phyloP scores from a whole-genome alignment of 225 moss, liverwort and hornwort genomes.

The Bryoerythrophyllum caledonicum region DNA sequence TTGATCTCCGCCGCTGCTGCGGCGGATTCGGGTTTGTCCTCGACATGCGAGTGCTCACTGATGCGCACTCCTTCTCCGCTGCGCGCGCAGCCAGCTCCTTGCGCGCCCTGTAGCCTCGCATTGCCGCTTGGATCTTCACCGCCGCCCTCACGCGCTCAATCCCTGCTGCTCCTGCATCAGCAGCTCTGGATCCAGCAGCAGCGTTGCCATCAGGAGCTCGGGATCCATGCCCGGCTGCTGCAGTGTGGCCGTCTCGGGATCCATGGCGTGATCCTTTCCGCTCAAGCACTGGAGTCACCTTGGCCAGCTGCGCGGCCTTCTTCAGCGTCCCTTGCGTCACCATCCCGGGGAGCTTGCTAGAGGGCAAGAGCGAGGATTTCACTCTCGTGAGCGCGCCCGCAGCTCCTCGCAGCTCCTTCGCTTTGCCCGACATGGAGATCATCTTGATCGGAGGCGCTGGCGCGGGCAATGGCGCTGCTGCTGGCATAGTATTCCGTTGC shows the following conservation, averaged over 20 bases:
- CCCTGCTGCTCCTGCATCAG: slow-evolving; percentile 19
- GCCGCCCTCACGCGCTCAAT: slow-evolving; percentile 32
- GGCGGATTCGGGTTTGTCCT: slow-evolving; percentile 36
- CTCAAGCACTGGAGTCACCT: slow-evolving; percentile 36
- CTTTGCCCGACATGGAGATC: slow-evolving; percentile 22
- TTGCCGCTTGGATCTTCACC: slow-evolving; percentile 40
- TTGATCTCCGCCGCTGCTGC: slow-evolving; percentile 8
- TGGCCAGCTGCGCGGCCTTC: slow-evolving; percentile 37
- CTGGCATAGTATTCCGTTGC: slow-evolving; percentile 24
- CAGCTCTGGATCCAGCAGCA: not conserved
- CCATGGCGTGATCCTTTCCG: slow-evolving; percentile 31
- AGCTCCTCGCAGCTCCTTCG: slow-evolving; percentile 20
- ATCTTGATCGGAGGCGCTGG: slow-evolving; percentile 23
- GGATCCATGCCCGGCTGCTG: too few relatives aligned
- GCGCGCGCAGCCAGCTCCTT: slow-evolving; percentile 24
- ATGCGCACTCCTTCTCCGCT: slow-evolving; percentile 24
- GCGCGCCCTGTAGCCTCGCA: slow-evolving; percentile 41
- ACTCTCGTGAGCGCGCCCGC: slow-evolving; percentile 17
- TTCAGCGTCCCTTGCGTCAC: slow-evolving; percentile 34
- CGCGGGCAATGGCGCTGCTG: slow-evolving; percentile 1
- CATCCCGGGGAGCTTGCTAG: slow-evolving; percentile 35
- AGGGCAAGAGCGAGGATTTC: slow-evolving; percentile 31
- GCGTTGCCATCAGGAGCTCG: too few relatives aligned
- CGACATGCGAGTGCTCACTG: slow-evolving; percentile 48
- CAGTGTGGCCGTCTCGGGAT: slow-evolving; percentile 21